phyloP scores from a whole-genome alignment of 176 grass and related monocot genomes.

The Metroxylon sagu region DNA sequence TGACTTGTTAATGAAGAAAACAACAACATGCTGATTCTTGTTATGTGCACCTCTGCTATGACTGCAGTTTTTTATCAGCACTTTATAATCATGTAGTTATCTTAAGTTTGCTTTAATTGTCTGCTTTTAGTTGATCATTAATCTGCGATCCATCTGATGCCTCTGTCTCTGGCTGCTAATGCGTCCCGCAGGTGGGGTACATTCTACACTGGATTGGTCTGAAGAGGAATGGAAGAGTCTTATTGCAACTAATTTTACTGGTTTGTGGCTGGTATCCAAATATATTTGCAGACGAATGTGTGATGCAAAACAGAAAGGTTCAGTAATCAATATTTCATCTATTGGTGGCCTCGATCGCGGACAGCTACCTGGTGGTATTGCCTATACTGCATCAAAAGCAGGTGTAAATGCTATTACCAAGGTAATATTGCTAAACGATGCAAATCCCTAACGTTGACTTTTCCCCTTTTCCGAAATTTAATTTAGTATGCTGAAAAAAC shows the following conservation, averaged over 20 bases:
- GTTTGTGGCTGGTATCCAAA: slow-evolving; percentile 32
- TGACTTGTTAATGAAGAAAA: too few relatives aligned
- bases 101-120: too few relatives aligned
- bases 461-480: too few relatives aligned
- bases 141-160: too few relatives aligned
- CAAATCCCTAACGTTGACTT: too few relatives aligned
- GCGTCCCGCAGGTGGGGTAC: slow-evolving; percentile 12
- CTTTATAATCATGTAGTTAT: too few relatives aligned
- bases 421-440: slow-evolving; percentile 5
- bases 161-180: too few relatives aligned
- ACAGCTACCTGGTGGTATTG: slow-evolving; percentile 15
- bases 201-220: slow-evolving; percentile 27
- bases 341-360: slow-evolving; percentile 20
- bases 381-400: slow-evolving; percentile 30
- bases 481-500: too few relatives aligned
- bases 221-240: slow-evolving; percentile 30
- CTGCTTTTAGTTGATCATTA: too few relatives aligned
- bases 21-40: too few relatives aligned
- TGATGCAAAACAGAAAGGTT: slow-evolving; percentile 26
- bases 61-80: too few relatives aligned
- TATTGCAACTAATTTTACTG: slow-evolving; percentile 34
- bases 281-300: slow-evolving; percentile 34
- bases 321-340: slow-evolving; percentile 37
- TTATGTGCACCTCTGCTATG: too few relatives aligned
- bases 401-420: slow-evolving; percentile 17